These are phyloP conservation scores for Penicillium psychrosexuale DNA, from an alignment of 2,329 filamentous ascomycete species.

Conservation along the genomic window DNA sequence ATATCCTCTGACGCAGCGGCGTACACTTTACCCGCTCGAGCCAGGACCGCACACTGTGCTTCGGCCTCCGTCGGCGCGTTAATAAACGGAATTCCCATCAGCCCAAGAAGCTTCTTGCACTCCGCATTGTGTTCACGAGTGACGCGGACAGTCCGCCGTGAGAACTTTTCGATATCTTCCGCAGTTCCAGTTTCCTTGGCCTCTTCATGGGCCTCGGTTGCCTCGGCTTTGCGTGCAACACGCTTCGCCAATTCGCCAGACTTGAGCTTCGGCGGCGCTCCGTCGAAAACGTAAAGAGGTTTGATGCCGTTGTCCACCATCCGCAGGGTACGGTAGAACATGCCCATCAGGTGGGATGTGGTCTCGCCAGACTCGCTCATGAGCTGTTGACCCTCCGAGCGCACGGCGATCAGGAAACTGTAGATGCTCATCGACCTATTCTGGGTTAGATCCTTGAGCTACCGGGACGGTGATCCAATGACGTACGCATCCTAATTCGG, in stretches of 20 bases:
- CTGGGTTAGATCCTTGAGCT: conserved; percentile 14
- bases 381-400: conserved; percentile 93
- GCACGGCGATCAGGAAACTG: conserved; percentile 95
- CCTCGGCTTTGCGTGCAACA: conserved; percentile 91
- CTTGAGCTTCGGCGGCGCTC: conserved; percentile 94
- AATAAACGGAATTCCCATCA: conserved; percentile 96
- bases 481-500: conserved; percentile 56
- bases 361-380: conserved; percentile 94
- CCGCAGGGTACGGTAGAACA: conserved; percentile 97
- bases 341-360: conserved; percentile 96
- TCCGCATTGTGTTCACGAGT: conserved; percentile 97
- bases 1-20: conserved; percentile 97
- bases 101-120: conserved; percentile 81
- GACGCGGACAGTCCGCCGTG: conserved; percentile 83
- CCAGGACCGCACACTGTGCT: conserved; percentile 89
- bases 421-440: conserved; percentile 94
- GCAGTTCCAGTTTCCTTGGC: conserved; percentile 96
- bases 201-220: conserved; percentile 84
- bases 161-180: conserved; percentile 98
- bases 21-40: conserved; percentile 89
- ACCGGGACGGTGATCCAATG: conserved; percentile 2
- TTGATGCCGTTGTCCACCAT: conserved; percentile 99
- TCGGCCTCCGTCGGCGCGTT: conserved; percentile 95
- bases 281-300: conserved; percentile 96
- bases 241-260: conserved; percentile 95